Percentiles rank a stretch among this genome's conserved stretches.
Evolutionary conservation across 2,329 filamentous ascomycete species (phyloP).

Genomic region (Colletotrichum tropicicola): DNA sequence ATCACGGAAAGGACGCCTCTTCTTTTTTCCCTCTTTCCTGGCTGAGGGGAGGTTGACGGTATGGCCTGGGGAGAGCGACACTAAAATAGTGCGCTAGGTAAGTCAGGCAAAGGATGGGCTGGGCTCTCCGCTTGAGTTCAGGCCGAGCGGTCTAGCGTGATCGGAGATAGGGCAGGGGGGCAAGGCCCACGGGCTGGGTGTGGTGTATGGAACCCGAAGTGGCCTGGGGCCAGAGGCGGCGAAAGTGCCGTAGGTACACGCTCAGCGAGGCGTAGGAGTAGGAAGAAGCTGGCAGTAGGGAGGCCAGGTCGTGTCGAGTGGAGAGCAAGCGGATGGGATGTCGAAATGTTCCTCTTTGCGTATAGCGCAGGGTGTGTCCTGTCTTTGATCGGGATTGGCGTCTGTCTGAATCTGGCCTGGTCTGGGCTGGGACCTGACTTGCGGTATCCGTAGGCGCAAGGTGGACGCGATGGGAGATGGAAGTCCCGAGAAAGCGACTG

Average conservation of each 20-base stretch:
- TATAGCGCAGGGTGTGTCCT: constrained; percentile 27
- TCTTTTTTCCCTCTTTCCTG: constrained; percentile 22
- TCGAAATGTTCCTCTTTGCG: constrained; percentile 27
- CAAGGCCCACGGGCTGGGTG: constrained; percentile 21
- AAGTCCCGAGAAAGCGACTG: constrained; percentile 18
- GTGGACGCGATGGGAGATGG: constrained; percentile 2
- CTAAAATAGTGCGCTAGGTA: constrained; percentile 34
- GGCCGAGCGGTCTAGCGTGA: constrained; percentile 32
- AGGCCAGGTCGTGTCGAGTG: constrained; percentile 9
- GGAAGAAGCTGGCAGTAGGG: constrained; percentile 6
- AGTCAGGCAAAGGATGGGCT: constrained; percentile 31
- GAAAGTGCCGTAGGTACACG: constrained; percentile 26
- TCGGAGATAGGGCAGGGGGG: constrained; percentile 31
- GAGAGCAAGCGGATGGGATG: constrained; percentile 21
- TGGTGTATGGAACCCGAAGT: constrained; percentile 23
- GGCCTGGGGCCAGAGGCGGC: constrained; percentile 22
- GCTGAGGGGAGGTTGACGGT: constrained; percentile 23
- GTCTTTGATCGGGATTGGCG: constrained; percentile 23
- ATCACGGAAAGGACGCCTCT: constrained; percentile 30
- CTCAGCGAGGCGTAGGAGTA: constrained; percentile 2
- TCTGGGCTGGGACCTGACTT: constrained; percentile 25
- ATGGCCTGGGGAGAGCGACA: constrained; percentile 32
- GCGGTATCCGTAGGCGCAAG: not conserved
- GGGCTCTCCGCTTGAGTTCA: constrained; percentile 30
- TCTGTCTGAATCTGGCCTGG: constrained; percentile 27